Percentiles rank a stretch among this genome's conserved stretches.
These are phyloP conservation scores for Pyrenochaeta sp. DNA, from an alignment of 2,329 filamentous ascomycete species.

Conservation along the genomic window DNA sequence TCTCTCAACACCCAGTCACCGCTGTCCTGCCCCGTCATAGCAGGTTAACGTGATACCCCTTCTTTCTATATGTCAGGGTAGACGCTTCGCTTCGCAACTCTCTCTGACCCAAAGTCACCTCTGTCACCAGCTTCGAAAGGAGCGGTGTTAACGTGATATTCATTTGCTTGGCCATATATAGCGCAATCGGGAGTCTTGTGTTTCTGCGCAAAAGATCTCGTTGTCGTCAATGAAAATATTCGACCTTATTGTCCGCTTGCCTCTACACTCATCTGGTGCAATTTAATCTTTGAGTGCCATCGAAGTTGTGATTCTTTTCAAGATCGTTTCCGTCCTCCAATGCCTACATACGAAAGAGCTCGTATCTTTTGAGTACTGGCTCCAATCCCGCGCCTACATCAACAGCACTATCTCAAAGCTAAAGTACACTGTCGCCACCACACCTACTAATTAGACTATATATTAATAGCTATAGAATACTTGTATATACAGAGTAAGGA, in stretches of 20 bases:
- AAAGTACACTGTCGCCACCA: too few relatives aligned
- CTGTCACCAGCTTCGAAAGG: conserved; percentile 33
- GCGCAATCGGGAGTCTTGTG: not conserved
- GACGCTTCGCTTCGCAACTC: conserved; percentile 35
- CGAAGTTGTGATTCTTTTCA: not conserved
- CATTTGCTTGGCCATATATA: conserved; percentile 4
- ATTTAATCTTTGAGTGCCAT: not conserved
- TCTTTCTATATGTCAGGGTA: conserved; percentile 11
- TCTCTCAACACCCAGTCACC: conserved; percentile 39
- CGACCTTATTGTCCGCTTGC: not conserved
- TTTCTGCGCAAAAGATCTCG: conserved; percentile 1
- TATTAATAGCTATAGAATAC: too few relatives aligned
- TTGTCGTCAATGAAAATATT: not conserved
- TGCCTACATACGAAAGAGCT: too few relatives aligned
- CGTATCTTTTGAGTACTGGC: too few relatives aligned
- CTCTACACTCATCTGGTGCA: not conserved
- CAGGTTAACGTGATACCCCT: conserved; percentile 48
- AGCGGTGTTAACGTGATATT: conserved; percentile 49
- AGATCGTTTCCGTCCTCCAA: too few relatives aligned
- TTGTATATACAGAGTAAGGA: too few relatives aligned
- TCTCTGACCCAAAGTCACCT: conserved; percentile 48
- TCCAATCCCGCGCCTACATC: too few relatives aligned
- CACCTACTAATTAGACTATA: too few relatives aligned
- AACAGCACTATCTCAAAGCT: too few relatives aligned
- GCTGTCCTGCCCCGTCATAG: conserved; percentile 35